phyloP scores from a whole-genome alignment of 2,329 filamentous ascomycete genomes.

The Arthroderma sp. region DNA sequence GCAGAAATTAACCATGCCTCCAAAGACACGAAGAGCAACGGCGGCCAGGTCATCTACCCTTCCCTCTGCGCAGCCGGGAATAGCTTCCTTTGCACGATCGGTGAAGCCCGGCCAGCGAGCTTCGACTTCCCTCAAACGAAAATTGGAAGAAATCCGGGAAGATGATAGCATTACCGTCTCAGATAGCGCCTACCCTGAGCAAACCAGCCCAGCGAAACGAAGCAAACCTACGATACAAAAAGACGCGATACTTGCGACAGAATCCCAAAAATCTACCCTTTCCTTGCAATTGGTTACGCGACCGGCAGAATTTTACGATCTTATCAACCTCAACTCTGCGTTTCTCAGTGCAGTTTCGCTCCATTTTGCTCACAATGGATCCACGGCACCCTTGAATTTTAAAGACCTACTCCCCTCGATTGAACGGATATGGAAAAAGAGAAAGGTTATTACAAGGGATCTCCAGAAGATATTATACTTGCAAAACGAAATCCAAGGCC shows the following conservation, averaged over 20 bases:
- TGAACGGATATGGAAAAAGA: constrained; percentile 59
- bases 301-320: constrained; percentile 30
- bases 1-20: constrained; percentile 1
- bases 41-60: constrained; percentile 8
- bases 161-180: not conserved
- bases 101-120: constrained; percentile 25
- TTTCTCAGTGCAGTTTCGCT: constrained; percentile 57
- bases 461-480: constrained; percentile 54
- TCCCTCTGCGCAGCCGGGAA: constrained; percentile 25
- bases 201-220: not conserved
- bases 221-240: not conserved
- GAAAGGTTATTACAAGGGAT: constrained; percentile 52
- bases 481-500: constrained; percentile 20
- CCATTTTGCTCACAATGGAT: constrained; percentile 57
- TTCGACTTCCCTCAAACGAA: constrained; percentile 26
- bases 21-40: constrained; percentile 1
- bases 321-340: constrained; percentile 51
- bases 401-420: constrained; percentile 48
- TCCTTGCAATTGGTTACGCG: constrained; percentile 4
- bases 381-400: constrained; percentile 50
- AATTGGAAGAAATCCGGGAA: constrained; percentile 15
- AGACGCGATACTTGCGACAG: not conserved
- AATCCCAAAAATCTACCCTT: not conserved
- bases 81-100: constrained; percentile 32
- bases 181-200: not conserved